These are phyloP conservation scores for Nemania serpens DNA, from an alignment of 2,329 filamentous ascomycete species.

Conservation along the genomic window DNA sequence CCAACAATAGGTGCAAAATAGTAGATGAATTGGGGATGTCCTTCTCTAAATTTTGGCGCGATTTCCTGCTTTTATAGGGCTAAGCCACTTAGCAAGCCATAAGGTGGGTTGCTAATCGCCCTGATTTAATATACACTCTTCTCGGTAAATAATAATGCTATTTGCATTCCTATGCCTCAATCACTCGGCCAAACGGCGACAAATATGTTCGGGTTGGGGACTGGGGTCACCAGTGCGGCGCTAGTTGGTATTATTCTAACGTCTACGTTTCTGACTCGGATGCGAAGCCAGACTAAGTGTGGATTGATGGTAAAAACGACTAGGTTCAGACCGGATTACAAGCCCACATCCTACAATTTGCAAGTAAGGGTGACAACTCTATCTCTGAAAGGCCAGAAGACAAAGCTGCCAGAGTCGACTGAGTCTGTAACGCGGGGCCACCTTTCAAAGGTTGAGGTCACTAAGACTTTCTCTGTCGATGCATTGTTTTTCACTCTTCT, in stretches of 20 bases:
- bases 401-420: conserved; percentile 25
- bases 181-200: conserved; percentile 29
- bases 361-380: conserved; percentile 1
- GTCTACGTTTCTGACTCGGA: conserved; percentile 23
- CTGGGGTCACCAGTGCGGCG: conserved; percentile 35
- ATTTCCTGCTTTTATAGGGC: too few species aligned
- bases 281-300: conserved; percentile 31
- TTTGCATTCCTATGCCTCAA: conserved; percentile 33
- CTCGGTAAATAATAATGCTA: conserved; percentile 34
- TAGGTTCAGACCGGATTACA: conserved; percentile 40
- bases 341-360: conserved; percentile 40
- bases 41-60: too few species aligned
- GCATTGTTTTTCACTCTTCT: too few species aligned
- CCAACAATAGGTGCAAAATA: too few species aligned
- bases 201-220: conserved; percentile 35
- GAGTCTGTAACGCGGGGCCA: conserved; percentile 28
- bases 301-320: conserved; percentile 36
- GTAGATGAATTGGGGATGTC: too few species aligned
- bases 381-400: conserved; percentile 7
- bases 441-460: too few species aligned
- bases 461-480: too few species aligned
- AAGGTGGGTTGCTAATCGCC: too few species aligned
- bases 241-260: conserved; percentile 36
- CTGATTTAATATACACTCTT: conserved; percentile 40
- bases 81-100: too few species aligned